These are phyloP conservation scores for Teratosphaeriaceae sp. DNA, from an alignment of 2,329 filamentous ascomycete genomes.

Conservation along the genomic window DNA sequence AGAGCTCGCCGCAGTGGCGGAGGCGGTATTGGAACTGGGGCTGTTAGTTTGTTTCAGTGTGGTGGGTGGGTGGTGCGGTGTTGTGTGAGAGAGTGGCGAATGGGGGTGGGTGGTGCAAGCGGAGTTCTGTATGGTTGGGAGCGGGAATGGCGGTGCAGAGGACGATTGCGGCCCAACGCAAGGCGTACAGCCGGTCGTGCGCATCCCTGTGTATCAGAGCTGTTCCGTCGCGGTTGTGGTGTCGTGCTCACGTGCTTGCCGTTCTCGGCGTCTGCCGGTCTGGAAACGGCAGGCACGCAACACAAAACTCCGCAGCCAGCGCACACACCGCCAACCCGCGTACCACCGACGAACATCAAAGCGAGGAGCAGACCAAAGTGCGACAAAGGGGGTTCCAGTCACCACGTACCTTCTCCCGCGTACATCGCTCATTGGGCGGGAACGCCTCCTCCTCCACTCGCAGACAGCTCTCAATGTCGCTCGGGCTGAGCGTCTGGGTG, in stretches of 20 bases:
- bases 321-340: background rate
- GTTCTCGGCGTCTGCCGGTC: background rate
- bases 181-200: conserved; percentile 1
- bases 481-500: conserved; percentile 63
- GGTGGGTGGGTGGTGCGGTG: conserved; percentile 63
- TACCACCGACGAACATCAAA: too few species aligned
- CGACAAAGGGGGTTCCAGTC: too few species aligned
- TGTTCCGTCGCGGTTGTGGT: background rate
- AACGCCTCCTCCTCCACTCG: conserved; percentile 53
- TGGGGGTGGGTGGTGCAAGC: conserved; percentile 2
- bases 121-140: too few species aligned
- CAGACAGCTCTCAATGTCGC: conserved; percentile 58
- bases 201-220: conserved; percentile 3
- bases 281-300: background rate
- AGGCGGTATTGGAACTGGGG: conserved; percentile 69
- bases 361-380: too few species aligned
- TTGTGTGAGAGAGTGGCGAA: conserved; percentile 29
- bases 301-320: background rate
- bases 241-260: background rate
- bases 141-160: too few species aligned
- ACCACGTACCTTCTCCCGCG: conserved; percentile 55
- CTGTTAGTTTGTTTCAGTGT: conserved; percentile 9
- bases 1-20: conserved; percentile 65
- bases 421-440: conserved; percentile 50
- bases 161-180: conserved; percentile 9